phyloP scores from a whole-genome alignment of 2,329 filamentous ascomycete species.

The Diaporthe sp. region DNA sequence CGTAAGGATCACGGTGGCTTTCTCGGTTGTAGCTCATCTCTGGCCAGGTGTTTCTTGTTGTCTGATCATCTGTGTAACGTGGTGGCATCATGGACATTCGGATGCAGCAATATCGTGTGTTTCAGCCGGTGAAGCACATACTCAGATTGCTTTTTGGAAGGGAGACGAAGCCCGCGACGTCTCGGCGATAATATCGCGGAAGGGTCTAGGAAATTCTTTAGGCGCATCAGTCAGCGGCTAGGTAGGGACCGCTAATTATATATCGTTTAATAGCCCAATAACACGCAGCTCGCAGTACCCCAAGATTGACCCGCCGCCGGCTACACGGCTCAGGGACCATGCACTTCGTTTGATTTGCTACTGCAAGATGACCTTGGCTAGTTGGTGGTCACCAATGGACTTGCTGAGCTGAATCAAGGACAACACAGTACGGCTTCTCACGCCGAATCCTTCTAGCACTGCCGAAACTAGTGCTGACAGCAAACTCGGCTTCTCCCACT shows the following conservation, averaged over 20 bases:
- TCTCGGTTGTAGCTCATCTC: too few relatives aligned
- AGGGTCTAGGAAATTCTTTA: not conserved
- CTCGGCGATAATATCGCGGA: not conserved
- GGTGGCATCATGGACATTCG: too few relatives aligned
- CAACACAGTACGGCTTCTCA: not conserved
- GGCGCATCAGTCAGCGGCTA: not conserved
- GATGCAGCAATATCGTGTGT: too few relatives aligned
- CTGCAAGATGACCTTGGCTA: not conserved
- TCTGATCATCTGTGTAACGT: too few relatives aligned
- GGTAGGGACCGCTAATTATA: not conserved
- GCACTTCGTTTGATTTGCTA: not conserved
- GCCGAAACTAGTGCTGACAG: not conserved
- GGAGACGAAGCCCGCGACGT: not conserved
- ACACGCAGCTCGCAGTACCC: not conserved
- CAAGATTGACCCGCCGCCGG: not conserved
- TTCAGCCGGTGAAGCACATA: not conserved
- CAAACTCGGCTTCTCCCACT: too few relatives aligned
- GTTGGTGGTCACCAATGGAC: not conserved
- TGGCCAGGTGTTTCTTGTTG: too few relatives aligned
- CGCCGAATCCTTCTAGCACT: constrained; percentile 21
- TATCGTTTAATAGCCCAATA: not conserved
- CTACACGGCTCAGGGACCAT: not conserved
- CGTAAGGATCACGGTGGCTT: too few relatives aligned
- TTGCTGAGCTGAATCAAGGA: not conserved
- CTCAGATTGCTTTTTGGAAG: not conserved